A percentile compares a stretch with the other conserved stretches of the same genome.
These are phyloP conservation scores for Penicillium maclennaniae DNA, from an alignment of 495 filamentous ascomycete species.

Conservation along the genomic window DNA sequence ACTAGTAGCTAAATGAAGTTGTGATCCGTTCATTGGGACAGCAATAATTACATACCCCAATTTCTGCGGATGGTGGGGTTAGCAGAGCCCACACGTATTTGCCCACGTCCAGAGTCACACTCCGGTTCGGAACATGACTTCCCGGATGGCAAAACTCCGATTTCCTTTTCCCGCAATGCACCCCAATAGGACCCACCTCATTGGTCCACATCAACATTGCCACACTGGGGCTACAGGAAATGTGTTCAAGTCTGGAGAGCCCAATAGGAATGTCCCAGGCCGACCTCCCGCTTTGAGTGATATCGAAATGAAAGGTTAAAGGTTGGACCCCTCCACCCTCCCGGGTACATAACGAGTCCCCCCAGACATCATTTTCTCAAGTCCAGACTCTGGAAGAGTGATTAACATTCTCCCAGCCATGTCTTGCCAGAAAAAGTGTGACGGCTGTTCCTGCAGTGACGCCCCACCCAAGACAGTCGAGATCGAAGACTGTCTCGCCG, in stretches of 20 bases:
- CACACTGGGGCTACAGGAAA: background rate
- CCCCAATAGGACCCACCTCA: background rate
- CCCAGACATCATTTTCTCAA: background rate
- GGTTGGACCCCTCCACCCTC: slow-evolving; percentile 3
- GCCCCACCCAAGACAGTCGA: slow-evolving; percentile 11
- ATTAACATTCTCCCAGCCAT: slow-evolving; percentile 12
- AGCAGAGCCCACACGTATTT: background rate
- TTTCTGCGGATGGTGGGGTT: background rate
- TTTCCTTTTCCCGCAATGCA: background rate
- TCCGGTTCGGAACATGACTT: slow-evolving; percentile 4
- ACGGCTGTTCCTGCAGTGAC: slow-evolving; percentile 37
- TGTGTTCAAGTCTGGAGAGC: background rate
- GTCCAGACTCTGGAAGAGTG: background rate
- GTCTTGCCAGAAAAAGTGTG: slow-evolving; percentile 34
- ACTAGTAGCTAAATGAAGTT: too few relatives aligned
- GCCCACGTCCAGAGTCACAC: background rate
- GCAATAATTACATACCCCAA: too few relatives aligned
- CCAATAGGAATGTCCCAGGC: slow-evolving; percentile 6
- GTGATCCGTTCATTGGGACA: too few relatives aligned
- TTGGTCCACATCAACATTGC: background rate
- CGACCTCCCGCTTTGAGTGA: slow-evolving; percentile 2
- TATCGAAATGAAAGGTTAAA: background rate
- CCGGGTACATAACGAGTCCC: slow-evolving; percentile 3
- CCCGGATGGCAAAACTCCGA: slow-evolving; percentile 12
- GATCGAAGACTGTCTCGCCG: slow-evolving; percentile 25